These are phyloP conservation scores for Microbotryum lychnidis-dioicae DNA, from an alignment of 1,284 basidiomycete genomes.

Conservation along the genomic window DNA sequence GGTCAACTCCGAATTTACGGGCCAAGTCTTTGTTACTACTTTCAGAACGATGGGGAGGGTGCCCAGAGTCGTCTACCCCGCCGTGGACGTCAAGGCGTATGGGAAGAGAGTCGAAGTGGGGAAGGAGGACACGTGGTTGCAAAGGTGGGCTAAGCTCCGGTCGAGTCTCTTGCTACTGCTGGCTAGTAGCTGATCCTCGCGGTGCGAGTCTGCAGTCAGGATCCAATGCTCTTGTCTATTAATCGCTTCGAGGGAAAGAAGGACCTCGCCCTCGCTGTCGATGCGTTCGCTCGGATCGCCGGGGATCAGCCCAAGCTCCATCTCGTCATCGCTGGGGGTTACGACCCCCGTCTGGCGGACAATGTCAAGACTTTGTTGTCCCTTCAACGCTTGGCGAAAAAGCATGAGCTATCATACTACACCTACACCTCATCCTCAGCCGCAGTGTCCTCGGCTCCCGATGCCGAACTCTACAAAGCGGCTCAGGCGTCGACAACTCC, in stretches of 20 bases:
- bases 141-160: slow-evolving; percentile 4
- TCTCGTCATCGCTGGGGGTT: slow-evolving; percentile 64
- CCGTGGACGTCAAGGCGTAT: slow-evolving; percentile 18
- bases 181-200: not conserved
- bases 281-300: slow-evolving; percentile 55
- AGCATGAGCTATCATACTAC: slow-evolving; percentile 44
- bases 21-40: slow-evolving; percentile 63
- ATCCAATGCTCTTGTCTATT: slow-evolving; percentile 74
- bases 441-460: slow-evolving; percentile 24
- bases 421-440: slow-evolving; percentile 41
- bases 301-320: slow-evolving; percentile 40
- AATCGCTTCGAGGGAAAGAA: slow-evolving; percentile 98
- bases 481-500: slow-evolving; percentile 41
- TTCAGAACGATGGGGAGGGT: slow-evolving; percentile 59
- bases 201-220: slow-evolving; percentile 45
- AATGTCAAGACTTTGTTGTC: slow-evolving; percentile 56
- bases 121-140: slow-evolving; percentile 18
- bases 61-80: slow-evolving; percentile 76
- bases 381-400: slow-evolving; percentile 53
- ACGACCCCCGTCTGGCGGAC: slow-evolving; percentile 61
- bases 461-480: slow-evolving; percentile 33
- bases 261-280: slow-evolving; percentile 71
- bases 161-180: not conserved
- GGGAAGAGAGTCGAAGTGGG: slow-evolving; percentile 3
- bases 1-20: slow-evolving; percentile 87